Conservation (phyloP, 2,329 filamentous ascomycete species). For the Diaporthe sp. region DNA sequence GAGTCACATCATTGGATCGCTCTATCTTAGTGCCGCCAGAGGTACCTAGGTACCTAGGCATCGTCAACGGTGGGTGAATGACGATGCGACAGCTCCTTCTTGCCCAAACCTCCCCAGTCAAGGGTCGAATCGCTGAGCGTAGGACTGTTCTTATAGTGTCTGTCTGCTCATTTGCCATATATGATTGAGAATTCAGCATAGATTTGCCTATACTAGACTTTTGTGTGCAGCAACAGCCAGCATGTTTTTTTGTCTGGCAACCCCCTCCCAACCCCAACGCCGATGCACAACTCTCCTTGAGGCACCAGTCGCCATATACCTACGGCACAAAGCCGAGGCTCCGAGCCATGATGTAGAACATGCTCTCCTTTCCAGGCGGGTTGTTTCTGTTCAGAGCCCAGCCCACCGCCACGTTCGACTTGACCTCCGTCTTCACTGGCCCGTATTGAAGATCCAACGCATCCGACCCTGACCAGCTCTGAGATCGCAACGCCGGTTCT, state of each 20-base stretch:
- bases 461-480: neutral
- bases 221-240: too few relatives aligned
- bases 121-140: too few relatives aligned
- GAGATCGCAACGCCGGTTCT: neutral
- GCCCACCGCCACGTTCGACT: neutral
- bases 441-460: too few relatives aligned
- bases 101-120: too few relatives aligned
- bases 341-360: conserved; percentile 4
- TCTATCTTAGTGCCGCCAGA: neutral
- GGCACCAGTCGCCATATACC: neutral
- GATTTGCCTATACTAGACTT: too few relatives aligned
- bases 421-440: neutral
- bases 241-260: too few relatives aligned
- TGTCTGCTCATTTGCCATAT: too few relatives aligned
- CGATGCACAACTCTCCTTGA: too few relatives aligned
- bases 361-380: neutral
- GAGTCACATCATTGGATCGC: neutral
- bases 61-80: neutral
- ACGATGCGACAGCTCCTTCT: too few relatives aligned
- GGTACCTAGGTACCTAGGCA: neutral
- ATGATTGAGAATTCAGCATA: too few relatives aligned
- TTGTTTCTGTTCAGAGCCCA: neutral
- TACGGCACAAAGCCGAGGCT: neutral
- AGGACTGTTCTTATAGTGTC: too few relatives aligned
- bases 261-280: too few relatives aligned